Evolutionary conservation across 1,284 basidiomycete species (phyloP).

Genomic region (Tremellales sp.): DNA sequence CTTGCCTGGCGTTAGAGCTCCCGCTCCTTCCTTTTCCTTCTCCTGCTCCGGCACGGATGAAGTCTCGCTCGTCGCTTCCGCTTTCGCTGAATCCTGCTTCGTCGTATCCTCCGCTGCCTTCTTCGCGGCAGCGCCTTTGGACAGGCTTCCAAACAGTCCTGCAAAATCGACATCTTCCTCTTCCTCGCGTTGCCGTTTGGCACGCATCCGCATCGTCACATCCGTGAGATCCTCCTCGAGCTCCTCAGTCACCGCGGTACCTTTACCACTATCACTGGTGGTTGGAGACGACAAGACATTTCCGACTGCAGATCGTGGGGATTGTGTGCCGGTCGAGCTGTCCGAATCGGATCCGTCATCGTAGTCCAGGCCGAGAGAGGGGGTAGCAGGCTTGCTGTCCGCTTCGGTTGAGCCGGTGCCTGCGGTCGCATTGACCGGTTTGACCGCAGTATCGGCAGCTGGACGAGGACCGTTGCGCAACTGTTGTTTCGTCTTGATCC

Average conservation of each 20-base stretch:
- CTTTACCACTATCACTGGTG: background rate
- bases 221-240: constrained; percentile 46
- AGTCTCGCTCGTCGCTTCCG: background rate
- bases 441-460: background rate
- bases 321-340: constrained; percentile 27
- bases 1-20: constrained; percentile 26
- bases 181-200: constrained; percentile 65
- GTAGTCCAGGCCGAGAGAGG: constrained; percentile 41
- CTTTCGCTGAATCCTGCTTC: background rate
- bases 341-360: constrained; percentile 48
- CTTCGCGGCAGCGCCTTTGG: background rate
- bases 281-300: background rate
- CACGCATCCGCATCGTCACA: constrained; percentile 54
- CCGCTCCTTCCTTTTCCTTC: constrained; percentile 5
- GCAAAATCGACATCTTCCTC: constrained; percentile 64
- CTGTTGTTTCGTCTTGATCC: background rate
- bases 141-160: constrained; percentile 20
- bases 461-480: background rate
- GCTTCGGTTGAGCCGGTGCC: constrained; percentile 10
- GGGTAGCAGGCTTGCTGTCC: constrained; percentile 3
- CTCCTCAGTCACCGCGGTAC: constrained; percentile 10
- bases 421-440: background rate
- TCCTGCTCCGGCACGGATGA: background rate
- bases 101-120: background rate
- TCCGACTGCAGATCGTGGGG: constrained; percentile 13